Evolutionary conservation across 306 rosid genomes (phyloP).

Genomic region (Nissolia schottii): DNA sequence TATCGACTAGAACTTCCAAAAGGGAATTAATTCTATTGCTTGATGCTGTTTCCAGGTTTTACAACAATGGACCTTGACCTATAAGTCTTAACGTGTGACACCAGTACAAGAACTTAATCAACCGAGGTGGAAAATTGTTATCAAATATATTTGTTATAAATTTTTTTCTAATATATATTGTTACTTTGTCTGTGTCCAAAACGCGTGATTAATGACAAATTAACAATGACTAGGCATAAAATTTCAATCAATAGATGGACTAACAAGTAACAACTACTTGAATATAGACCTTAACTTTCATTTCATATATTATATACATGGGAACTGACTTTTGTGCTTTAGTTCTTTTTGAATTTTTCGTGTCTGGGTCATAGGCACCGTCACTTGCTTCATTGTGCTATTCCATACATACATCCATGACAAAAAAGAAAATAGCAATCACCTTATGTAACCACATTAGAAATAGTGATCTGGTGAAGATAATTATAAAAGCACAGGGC

Average conservation of each 20-base stretch:
- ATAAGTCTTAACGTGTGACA: background rate
- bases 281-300: background rate
- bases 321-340: background rate
- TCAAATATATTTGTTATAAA: background rate
- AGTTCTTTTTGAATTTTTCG: background rate
- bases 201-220: background rate
- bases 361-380: background rate
- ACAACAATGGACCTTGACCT: background rate
- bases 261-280: background rate
- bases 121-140: background rate
- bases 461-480: background rate
- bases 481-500: no score
- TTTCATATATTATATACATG: background rate
- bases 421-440: background rate
- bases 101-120: background rate
- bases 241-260: background rate
- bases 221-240: background rate
- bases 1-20: background rate
- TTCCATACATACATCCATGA: no score
- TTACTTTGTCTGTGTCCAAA: background rate
- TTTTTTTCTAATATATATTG: no score
- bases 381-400: background rate
- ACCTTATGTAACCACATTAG: background rate
- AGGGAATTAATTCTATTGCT: background rate
- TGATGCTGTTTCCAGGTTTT: background rate